Evolutionary conservation across 2,329 filamentous ascomycete genomes (phyloP), one percentile per base, ranked within the genome.

Genomic region (Mycosphaerella sp.): DNA sequence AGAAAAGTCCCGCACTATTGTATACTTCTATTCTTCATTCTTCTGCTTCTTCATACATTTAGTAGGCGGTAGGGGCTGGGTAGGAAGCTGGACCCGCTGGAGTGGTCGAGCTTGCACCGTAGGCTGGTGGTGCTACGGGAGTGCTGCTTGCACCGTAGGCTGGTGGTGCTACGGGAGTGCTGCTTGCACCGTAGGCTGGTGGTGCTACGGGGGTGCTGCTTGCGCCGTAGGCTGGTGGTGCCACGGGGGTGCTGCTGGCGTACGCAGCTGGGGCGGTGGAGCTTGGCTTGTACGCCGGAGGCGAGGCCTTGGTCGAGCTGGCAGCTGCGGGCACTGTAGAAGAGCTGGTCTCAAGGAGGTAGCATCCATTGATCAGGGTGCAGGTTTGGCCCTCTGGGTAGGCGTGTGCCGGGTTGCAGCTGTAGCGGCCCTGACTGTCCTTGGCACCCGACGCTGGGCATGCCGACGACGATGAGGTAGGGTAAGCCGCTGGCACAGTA

Each of bases 371-470:
- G 10, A 59, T 53, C 4, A 49, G 54, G 45, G 54, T 32, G 48
- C 61, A 62, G n/a, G 36, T 45, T 4, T 51, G 54, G 26, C 60
- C 60, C 31, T 53, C 48, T 12, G 58, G 59, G 44, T 62, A 62
- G n/a, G 29, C n/a, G 43, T 58, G 51, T 23, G 61, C 61, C 34
- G 60, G 54, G 58, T 59, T 52, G 55, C 51, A 55, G 40, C 42
- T 44, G 38, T 59, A 57, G 40, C 43, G 50, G 31, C 50, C 50
- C 43, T 46, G 21, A 4, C 31, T 29, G 26, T 52, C 50, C 34
- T 32, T 46, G 34, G 32, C 32, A n/a, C 50, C 50, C 1, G 50
- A 17, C 4, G 50, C 50, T 40, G 50, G 43, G 50, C 50, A 52
- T 21, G 26, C 42, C 2, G 42, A 9, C 21, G 42, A 38, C 32